Evolutionary conservation across 2,329 filamentous ascomycete species (phyloP), one percentile per base, ranked within the genome.

Genomic region (Talaromyces sp.): DNA sequence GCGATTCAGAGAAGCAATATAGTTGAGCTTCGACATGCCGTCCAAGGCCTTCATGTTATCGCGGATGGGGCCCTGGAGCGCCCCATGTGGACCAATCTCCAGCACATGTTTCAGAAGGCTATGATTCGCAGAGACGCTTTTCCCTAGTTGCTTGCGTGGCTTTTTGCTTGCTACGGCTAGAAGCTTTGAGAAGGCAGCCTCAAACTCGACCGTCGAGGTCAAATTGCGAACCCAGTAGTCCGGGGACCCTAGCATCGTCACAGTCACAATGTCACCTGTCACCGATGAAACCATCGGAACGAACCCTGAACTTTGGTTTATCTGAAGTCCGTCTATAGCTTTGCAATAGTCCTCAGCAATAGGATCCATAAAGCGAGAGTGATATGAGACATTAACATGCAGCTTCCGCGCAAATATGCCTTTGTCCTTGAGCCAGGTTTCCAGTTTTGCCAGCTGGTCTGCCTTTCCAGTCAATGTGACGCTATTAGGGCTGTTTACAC

Each of bases 391-490:
- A 15, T 70, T 65, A 3, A 73, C 66, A 4, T 66, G 66, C 6
- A 74, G 63, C 49, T 69, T 68, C 9, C 69, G 63, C 13, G 68
- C 69, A 35, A 73, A 70, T 37, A 68, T 19, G 2, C 62, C 62
- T 37, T 71, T 66, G 4, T 61, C 50, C 66, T 82, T 80, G 68
- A 87, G 82, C 2, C 79, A 69, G 31, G 76, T 73, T 31, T 80
- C 78, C 41, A 77, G 74, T 54, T 83, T 76, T 17, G 39, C 2
- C 1, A 87, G 75, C 2, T 77, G 79, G 0, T 76, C 72, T 52
- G 80, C 76, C 56, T 85, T 82, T 13, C 85, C 84, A 0, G 84
- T 85, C 0, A 85, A 77, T 0, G 85, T 87, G 4, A 84, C 73
- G 22, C 81, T 85, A 0, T 75, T 75, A 0, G 84, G 83, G 27